Conservation (phyloP, 257 asterid genomes). For the Forsythia viridissima region DNA sequence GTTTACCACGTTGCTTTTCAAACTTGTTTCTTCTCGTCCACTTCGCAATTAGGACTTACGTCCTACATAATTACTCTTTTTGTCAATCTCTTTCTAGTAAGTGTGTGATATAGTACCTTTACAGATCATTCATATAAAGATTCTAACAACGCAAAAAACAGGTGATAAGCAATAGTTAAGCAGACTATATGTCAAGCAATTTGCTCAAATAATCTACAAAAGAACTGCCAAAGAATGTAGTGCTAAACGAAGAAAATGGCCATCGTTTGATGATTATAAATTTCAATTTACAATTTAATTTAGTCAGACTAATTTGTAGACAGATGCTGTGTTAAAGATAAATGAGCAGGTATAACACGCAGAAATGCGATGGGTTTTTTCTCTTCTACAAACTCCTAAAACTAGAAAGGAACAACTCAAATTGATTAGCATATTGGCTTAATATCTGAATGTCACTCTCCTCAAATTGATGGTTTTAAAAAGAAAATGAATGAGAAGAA, state of each 20-base stretch:
- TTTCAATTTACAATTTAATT: background rate
- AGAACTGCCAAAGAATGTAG: background rate
- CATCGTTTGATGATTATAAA: background rate
- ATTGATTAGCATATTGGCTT: background rate
- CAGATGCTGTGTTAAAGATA: background rate
- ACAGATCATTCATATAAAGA: too few relatives aligned
- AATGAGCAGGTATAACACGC: background rate
- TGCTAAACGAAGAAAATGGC: background rate
- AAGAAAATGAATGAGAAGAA: slow-evolving; percentile 16
- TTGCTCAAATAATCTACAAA: background rate
- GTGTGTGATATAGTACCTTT: too few relatives aligned
- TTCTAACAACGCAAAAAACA: background rate
- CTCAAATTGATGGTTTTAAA: slow-evolving; percentile 5
- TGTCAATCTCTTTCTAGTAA: too few relatives aligned
- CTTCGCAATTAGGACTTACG: too few relatives aligned
- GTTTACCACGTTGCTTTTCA: background rate
- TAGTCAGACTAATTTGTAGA: background rate
- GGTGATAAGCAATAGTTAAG: background rate
- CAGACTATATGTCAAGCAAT: background rate
- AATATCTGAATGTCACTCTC: background rate
- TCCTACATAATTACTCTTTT: too few relatives aligned
- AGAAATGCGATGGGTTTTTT: background rate
- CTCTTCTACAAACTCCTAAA: background rate
- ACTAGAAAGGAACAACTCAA: background rate
- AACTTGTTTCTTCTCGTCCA: too few relatives aligned